A percentile compares a stretch with the other conserved stretches of the same genome.
Conservation (phyloP, 352 stramenopile genomes). For the Globisporangium carolinianum region DNA sequence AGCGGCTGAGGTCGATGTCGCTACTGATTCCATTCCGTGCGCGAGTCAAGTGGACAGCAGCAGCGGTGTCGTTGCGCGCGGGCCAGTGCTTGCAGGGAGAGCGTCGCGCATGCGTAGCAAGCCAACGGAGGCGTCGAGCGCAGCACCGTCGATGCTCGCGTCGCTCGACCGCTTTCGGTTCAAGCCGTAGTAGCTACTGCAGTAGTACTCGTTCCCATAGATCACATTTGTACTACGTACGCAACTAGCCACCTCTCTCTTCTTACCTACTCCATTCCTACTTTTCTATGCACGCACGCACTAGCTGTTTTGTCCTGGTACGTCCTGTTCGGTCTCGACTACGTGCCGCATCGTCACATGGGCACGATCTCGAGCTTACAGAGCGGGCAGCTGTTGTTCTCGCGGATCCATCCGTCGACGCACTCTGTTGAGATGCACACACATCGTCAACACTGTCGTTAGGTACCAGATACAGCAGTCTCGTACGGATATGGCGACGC, state of each 20-base stretch:
- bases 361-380: conserved; percentile 59
- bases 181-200: conserved; percentile 7
- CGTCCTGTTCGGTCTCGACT: background rate
- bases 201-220: conserved; percentile 1
- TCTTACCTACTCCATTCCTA: background rate
- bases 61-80: conserved; percentile 1
- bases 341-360: conserved; percentile 11
- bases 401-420: conserved; percentile 57
- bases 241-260: background rate
- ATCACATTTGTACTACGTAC: background rate
- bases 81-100: background rate
- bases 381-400: conserved; percentile 76
- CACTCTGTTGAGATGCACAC: conserved; percentile 27
- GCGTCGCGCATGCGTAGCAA: background rate
- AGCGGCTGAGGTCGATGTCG: background rate
- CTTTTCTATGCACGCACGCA: no score
- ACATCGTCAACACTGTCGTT: background rate
- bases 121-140: background rate
- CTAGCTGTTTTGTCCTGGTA: background rate
- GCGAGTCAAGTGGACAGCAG: no score
- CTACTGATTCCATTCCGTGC: background rate
- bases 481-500: background rate
- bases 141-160: conserved; percentile 3
- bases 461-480: no score
- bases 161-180: conserved; percentile 20